Conservation (phyloP, 805 yeast genomes). For the Candida takata region DNA sequence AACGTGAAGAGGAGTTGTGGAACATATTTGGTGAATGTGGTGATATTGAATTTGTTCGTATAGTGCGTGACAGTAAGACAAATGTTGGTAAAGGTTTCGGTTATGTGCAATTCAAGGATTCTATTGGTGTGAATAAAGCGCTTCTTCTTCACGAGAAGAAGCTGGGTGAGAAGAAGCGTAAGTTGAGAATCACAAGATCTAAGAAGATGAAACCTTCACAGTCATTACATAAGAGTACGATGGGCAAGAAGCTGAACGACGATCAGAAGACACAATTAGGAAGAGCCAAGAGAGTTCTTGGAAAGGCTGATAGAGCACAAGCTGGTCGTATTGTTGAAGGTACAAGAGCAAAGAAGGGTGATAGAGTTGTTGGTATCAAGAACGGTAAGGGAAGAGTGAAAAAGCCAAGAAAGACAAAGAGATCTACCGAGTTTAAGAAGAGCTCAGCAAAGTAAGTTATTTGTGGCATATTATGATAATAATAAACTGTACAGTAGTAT, state of each 20-base stretch:
- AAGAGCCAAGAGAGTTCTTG: constrained; percentile 67
- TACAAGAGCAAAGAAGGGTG: constrained; percentile 67
- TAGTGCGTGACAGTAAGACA: constrained; percentile 87
- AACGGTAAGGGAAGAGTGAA: constrained; percentile 44
- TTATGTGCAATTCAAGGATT: constrained; percentile 80
- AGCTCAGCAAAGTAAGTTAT: constrained; percentile 4
- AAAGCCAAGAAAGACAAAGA: constrained; percentile 40
- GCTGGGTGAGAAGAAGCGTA: constrained; percentile 41
- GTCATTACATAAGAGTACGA: constrained; percentile 5
- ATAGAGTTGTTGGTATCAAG: constrained; percentile 50
- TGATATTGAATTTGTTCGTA: constrained; percentile 80
- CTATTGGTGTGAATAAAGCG: constrained; percentile 72
- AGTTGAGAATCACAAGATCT: constrained; percentile 71
- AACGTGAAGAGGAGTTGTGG: constrained; percentile 86
- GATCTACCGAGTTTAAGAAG: constrained; percentile 36
- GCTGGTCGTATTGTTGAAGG: constrained; percentile 67
- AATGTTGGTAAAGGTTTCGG: constrained; percentile 98
- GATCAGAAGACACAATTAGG: constrained; percentile 73
- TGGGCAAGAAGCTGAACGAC: constrained; percentile 41
- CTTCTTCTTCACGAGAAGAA: constrained; percentile 68
- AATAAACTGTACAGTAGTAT: too few species aligned
- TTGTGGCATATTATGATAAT: too few species aligned
- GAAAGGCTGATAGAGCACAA: constrained; percentile 71
- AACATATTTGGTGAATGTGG: constrained; percentile 62
- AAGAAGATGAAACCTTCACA: constrained; percentile 28